Conservation (phyloP, 768 basidiomycete genomes). For the Boletales sp. region DNA sequence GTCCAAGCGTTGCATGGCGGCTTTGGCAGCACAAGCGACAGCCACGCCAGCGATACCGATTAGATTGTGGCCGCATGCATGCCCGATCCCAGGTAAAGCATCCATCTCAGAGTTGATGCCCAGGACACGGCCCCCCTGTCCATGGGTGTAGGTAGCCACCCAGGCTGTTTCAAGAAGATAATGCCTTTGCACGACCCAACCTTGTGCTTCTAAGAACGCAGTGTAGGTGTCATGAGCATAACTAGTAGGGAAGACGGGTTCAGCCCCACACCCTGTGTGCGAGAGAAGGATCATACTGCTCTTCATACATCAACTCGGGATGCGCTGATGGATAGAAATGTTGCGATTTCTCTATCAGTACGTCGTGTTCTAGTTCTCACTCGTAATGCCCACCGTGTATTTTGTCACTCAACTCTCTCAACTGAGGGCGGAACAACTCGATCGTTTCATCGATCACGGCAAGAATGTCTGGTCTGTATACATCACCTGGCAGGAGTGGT, state of each 20-base stretch:
- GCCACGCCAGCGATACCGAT: constrained; percentile 77
- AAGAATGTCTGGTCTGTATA: constrained; percentile 59
- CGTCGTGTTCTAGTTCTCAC: neutral
- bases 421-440: constrained; percentile 47
- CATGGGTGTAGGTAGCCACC: constrained; percentile 66
- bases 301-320: constrained; percentile 68
- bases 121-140: constrained; percentile 63
- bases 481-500: constrained; percentile 21
- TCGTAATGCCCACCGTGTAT: constrained; percentile 52
- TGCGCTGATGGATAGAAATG: constrained; percentile 42
- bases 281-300: constrained; percentile 43
- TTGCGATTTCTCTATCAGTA: constrained; percentile 1
- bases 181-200: constrained; percentile 60
- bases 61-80: constrained; percentile 81
- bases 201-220: constrained; percentile 59
- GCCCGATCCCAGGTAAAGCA: constrained; percentile 56
- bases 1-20: constrained; percentile 55
- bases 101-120: constrained; percentile 85
- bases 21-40: constrained; percentile 65
- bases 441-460: constrained; percentile 57
- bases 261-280: neutral
- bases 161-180: constrained; percentile 72
- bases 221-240: constrained; percentile 72
- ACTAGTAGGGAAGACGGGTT: constrained; percentile 30
- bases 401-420: constrained; percentile 64